phyloP scores from a whole-genome alignment of 257 asterid genomes.

The Solanum medicagineum region DNA sequence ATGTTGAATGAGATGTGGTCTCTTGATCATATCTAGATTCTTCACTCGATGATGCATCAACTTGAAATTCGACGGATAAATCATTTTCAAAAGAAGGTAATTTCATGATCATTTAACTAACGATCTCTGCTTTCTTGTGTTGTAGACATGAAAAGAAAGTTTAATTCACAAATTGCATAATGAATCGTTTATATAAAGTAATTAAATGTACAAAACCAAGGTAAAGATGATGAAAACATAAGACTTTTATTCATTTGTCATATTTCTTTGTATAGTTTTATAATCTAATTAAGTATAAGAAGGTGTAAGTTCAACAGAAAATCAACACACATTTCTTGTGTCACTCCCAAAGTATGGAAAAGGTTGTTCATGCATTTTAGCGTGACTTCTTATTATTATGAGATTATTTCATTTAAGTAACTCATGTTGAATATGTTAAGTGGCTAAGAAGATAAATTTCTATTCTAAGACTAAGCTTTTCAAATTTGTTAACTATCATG shows the following conservation, averaged over 20 bases:
- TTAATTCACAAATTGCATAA: not conserved
- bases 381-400: conserved; percentile 4
- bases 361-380: conserved; percentile 38
- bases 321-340: conserved; percentile 39
- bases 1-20: not conserved
- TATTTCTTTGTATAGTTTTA: not conserved
- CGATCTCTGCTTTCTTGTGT: not conserved
- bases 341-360: conserved; percentile 18
- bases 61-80: conserved; percentile 6
- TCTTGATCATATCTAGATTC: conserved; percentile 22
- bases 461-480: no score
- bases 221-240: not conserved
- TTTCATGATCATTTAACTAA: not conserved
- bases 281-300: not conserved
- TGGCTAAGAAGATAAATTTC: no score
- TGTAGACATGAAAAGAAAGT: not conserved
- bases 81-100: not conserved
- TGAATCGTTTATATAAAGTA: not conserved
- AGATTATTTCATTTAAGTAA: not conserved
- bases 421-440: no score
- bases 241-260: not conserved
- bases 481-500: no score
- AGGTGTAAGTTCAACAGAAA: conserved; percentile 6
- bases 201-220: not conserved
- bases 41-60: conserved; percentile 16